These are phyloP conservation scores for Solanum okadae DNA, from an alignment of 257 asterid genomes.

Conservation along the genomic window DNA sequence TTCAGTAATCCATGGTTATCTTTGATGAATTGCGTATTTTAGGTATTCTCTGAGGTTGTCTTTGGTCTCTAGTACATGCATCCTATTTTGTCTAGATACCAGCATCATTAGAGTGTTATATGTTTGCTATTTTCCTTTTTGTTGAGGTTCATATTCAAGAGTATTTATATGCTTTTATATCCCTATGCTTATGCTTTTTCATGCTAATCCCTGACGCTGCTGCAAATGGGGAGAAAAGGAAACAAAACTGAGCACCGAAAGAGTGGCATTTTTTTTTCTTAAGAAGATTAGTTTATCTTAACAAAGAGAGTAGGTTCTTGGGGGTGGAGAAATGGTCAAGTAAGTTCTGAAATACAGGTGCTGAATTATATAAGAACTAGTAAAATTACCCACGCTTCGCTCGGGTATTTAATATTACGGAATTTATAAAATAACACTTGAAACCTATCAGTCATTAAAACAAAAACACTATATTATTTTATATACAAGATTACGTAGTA, in stretches of 20 bases:
- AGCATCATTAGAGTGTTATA: neutral
- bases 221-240: neutral
- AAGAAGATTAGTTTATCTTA: neutral
- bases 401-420: too few relatives aligned
- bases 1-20: neutral
- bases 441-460: too few relatives aligned
- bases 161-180: neutral
- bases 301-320: neutral
- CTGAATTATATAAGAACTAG: neutral
- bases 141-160: neutral
- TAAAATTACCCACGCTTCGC: too few relatives aligned
- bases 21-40: neutral
- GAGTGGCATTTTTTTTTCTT: neutral
- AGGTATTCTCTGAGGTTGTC: neutral
- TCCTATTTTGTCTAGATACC: neutral
- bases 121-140: neutral
- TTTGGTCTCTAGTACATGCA: neutral
- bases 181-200: neutral
- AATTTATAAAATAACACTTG: too few relatives aligned
- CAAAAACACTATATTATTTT: too few relatives aligned
- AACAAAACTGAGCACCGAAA: neutral
- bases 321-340: neutral
- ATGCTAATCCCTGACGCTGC: neutral
- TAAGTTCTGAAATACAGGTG: neutral
- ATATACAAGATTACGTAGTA: too few relatives aligned